Base-by-base conservation (phyloP, 1,139 yeast genomes). In the Suhomyces bokatorum region DNA sequence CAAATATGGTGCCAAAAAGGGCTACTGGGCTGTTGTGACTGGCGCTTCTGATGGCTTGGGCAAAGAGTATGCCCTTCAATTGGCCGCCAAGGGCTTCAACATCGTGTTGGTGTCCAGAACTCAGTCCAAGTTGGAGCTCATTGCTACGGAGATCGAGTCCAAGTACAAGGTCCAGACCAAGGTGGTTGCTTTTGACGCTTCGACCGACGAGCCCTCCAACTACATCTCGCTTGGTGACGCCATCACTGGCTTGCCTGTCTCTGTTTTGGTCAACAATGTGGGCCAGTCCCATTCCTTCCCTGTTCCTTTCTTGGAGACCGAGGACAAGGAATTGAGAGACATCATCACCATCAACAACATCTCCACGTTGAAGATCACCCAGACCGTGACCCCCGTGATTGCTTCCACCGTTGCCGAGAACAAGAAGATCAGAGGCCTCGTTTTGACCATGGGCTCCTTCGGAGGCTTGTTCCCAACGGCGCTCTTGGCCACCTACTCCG, bases 41-140 rank as follows among this genome's bases (percentile, higher is more conserved):
- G 99, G 99, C 48, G 95, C 98, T 6, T 88, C 97, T 40, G 99
- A 93, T 64, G 99, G 99, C 34, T 86, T 93, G 59, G 99, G 99
- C 48, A 89, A 90, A 61, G 97, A 93, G 63, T 93, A 80, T 60
- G 85, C 97, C 1, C 62, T 70, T 29, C 98, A 93, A 69, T 77
- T 93, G 67, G 99, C 99, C 15, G 67, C 78, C 45, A 82, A 78
- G 54, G 97, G 97, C 1, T 85, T 91, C 64, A 91, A 90, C 57
- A 66, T 93, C 40, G 83, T 87, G 6, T 74, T 95, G 54, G 85
- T 91, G 17, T 87, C 97, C 31, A 81, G 99, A 69, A 90, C 96
- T 16, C 78, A 78, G 59, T 71, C 87, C 39, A 93, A 91, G 64
- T 77, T 95, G 55, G 85, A 82, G 54, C 66, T 72, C 7, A 65